These are phyloP conservation scores for Haplosporangium sp. DNA, from an alignment of 371 early-diverging fungal species.

Conservation along the genomic window DNA sequence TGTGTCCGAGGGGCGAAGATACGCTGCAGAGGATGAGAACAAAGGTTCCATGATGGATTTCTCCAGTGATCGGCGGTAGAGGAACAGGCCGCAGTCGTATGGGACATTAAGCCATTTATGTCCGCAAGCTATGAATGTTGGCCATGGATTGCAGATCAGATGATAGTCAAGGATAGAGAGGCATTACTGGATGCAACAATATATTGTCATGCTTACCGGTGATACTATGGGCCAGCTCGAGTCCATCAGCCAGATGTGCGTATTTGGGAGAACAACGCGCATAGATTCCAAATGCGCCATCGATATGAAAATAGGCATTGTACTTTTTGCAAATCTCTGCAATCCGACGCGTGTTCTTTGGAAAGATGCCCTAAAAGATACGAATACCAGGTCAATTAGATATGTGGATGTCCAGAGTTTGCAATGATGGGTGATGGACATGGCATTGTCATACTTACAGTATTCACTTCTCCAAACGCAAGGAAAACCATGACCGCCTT, in stretches of 20 bases:
- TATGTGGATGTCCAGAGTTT: neutral
- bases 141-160: neutral
- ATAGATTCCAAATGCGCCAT: conserved; percentile 54
- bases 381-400: neutral
- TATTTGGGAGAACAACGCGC: conserved; percentile 49
- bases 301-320: conserved; percentile 49
- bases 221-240: conserved; percentile 59
- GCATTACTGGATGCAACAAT: neutral
- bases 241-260: conserved; percentile 38
- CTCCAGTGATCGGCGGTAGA: conserved; percentile 47
- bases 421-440: neutral
- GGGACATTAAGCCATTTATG: conserved; percentile 66
- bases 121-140: conserved; percentile 26
- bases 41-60: conserved; percentile 29
- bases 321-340: conserved; percentile 37
- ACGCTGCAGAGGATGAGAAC: conserved; percentile 42
- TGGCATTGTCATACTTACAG: conserved; percentile 15
- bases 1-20: conserved; percentile 28
- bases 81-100: conserved; percentile 61
- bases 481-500: conserved; percentile 50
- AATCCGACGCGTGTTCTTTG: conserved; percentile 31
- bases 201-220: conserved; percentile 40
- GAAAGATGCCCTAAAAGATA: conserved; percentile 40
- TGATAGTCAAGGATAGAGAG: neutral
- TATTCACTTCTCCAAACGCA: conserved; percentile 53